phyloP scores from a whole-genome alignment of 1,284 basidiomycete species.

The Cutaneotrichosporon curvatum region DNA sequence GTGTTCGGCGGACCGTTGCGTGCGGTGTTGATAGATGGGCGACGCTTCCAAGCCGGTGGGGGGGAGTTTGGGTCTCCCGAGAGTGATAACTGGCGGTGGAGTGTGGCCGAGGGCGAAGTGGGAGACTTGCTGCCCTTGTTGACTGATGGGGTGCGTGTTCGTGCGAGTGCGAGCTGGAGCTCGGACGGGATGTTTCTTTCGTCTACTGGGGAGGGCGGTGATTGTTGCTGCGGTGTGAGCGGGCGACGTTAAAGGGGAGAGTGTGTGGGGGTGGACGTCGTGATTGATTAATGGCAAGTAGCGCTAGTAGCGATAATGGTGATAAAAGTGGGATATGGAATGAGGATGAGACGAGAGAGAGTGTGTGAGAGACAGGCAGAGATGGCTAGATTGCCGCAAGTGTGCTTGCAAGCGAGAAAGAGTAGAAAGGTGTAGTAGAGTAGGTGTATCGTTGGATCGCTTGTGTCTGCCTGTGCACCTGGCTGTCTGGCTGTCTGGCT shows the following conservation, averaged over 20 bases:
- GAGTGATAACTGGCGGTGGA: conserved; percentile 26
- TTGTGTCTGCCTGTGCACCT: too few species aligned
- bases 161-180: conserved; percentile 8
- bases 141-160: conserved; percentile 13
- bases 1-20: background rate
- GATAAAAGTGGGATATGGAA: too few species aligned
- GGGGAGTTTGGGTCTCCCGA: conserved; percentile 38
- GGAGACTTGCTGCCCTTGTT: conserved; percentile 3
- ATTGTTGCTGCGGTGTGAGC: conserved; percentile 15
- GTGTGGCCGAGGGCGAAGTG: conserved; percentile 18
- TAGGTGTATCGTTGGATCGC: too few species aligned
- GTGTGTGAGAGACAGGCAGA: too few species aligned
- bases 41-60: conserved; percentile 41
- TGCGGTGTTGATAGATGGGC: conserved; percentile 11
- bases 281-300: background rate
- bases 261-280: background rate
- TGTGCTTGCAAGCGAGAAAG: too few species aligned
- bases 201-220: conserved; percentile 11
- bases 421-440: too few species aligned
- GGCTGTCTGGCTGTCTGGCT: too few species aligned
- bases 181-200: conserved; percentile 7
- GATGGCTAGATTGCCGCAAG: too few species aligned
- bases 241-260: background rate
- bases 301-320: too few species aligned
- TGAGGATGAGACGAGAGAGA: too few species aligned